Base-by-base conservation (phyloP, 768 basidiomycete species). In the Pulveroboletus frians region DNA sequence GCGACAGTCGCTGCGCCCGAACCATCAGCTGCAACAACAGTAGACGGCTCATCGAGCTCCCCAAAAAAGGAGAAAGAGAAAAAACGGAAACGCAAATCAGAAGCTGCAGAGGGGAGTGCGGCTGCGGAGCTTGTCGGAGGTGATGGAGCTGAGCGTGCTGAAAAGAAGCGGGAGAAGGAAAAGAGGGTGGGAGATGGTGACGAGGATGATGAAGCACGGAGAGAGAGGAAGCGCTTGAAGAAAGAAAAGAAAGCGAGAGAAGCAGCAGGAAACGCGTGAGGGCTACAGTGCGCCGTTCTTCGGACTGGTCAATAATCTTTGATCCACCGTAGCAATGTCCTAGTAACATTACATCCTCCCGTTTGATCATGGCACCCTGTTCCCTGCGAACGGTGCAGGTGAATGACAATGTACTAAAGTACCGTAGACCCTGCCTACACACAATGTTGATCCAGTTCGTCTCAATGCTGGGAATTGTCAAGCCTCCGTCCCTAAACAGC, bases 381-480 rank as follows among this genome's bases (percentile, higher is more conserved):
- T 26, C 23, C 23, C 23, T 95, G 63, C 78, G 87, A 50, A 97
- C 93, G 2, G 76, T 78, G 39, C 88, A 85, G 59, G 73, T 88
- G 41, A 89, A 88, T 59, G 88, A 91, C 69, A 91, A 90, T 61
- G 87, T 2, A n/a, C n/a, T n/a, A 85, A 63, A 50, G 75, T 57
- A 29, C 40, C 21, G n/a, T n/a, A n/a, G n/a, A n/a, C 26, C 18
- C 32, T 29, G 20, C 26, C 43, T 45, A 44, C 18, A 54, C 9
- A 18, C 23, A 30, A 47, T 53, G 45, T 37, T 26, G 21, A 17
- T 36, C 20, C 46, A 95, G 86, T 93, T 95, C 63, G 90, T 97
- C 57, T 88, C 90, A 11, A 90, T 96, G 61, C 71, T 95, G 54
- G n/a, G n/a, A n/a, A n/a, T 94, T 62, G 78, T 89, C 70, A 90